These are phyloP conservation scores for Neonothopanus nambi DNA, from an alignment of 1,284 basidiomycete genomes.

Conservation along the genomic window DNA sequence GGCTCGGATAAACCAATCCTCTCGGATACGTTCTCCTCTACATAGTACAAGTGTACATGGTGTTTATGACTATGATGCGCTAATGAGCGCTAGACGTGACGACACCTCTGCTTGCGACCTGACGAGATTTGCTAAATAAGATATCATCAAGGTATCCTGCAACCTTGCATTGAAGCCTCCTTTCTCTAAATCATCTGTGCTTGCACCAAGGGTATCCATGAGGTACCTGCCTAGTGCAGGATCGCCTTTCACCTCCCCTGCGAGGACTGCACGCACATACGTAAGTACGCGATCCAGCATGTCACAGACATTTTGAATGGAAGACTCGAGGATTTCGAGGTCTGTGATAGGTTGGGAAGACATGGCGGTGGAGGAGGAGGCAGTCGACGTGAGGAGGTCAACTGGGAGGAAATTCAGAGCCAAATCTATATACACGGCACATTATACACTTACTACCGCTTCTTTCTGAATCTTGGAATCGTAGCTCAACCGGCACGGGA, in stretches of 20 bases:
- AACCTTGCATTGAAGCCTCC: slow-evolving; percentile 75
- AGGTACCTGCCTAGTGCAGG: slow-evolving; percentile 89
- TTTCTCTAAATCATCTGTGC: slow-evolving; percentile 66
- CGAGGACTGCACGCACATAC: slow-evolving; percentile 85
- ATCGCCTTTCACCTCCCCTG: slow-evolving; percentile 82
- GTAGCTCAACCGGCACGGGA: slow-evolving; percentile 82
- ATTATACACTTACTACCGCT: slow-evolving; percentile 66
- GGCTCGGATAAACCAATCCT: too few relatives aligned
- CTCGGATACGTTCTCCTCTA: too few relatives aligned
- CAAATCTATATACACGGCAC: slow-evolving; percentile 23
- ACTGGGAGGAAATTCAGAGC: slow-evolving; percentile 44
- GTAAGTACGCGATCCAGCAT: slow-evolving; percentile 86
- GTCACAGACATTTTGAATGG: slow-evolving; percentile 67
- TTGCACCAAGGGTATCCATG: slow-evolving; percentile 84
- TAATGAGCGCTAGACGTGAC: slow-evolving; percentile 82
- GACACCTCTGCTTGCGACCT: slow-evolving; percentile 94
- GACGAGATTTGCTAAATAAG: slow-evolving; percentile 93
- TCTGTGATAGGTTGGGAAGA: slow-evolving; percentile 56
- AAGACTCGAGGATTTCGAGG: slow-evolving; percentile 69
- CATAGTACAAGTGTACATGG: not conserved
- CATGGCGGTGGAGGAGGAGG: slow-evolving; percentile 49
- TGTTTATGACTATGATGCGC: not conserved
- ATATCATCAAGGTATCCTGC: slow-evolving; percentile 93
- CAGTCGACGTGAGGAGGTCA: slow-evolving; percentile 69
- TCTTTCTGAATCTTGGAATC: slow-evolving; percentile 80